phyloP scores from a whole-genome alignment of 1,139 yeast genomes.

The Pneumocystis jirovecii region DNA sequence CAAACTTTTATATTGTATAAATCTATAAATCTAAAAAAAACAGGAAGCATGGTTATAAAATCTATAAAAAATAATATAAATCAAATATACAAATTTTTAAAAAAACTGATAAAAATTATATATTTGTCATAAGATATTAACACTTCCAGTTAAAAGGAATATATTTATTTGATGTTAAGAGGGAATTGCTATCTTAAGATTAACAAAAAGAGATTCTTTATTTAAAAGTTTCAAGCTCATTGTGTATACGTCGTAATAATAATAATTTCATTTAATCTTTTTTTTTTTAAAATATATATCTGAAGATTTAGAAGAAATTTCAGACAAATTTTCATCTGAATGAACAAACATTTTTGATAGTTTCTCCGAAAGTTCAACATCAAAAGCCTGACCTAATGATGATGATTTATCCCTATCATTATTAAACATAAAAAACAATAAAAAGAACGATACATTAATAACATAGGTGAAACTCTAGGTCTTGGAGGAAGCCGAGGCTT shows the following conservation, averaged over 20 bases:
- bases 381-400: not conserved
- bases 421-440: not conserved
- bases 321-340: not conserved
- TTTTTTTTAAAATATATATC: not conserved
- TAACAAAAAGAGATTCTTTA: not conserved
- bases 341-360: not conserved
- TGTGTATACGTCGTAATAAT: not conserved
- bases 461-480: not conserved
- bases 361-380: not conserved
- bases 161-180: not conserved
- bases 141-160: not conserved
- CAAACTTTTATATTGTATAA: too few species aligned
- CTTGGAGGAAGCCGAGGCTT: not conserved
- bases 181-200: not conserved
- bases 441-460: not conserved
- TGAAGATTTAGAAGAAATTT: not conserved
- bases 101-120: not conserved
- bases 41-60: not conserved
- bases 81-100: not conserved
- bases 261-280: not conserved
- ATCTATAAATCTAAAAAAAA: not conserved
- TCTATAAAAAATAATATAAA: not conserved
- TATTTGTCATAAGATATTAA: not conserved
- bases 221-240: not conserved
- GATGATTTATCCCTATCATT: not conserved